phyloP scores from a whole-genome alignment of 1,284 basidiomycete species.

The Thecaphora thlaspeos region DNA sequence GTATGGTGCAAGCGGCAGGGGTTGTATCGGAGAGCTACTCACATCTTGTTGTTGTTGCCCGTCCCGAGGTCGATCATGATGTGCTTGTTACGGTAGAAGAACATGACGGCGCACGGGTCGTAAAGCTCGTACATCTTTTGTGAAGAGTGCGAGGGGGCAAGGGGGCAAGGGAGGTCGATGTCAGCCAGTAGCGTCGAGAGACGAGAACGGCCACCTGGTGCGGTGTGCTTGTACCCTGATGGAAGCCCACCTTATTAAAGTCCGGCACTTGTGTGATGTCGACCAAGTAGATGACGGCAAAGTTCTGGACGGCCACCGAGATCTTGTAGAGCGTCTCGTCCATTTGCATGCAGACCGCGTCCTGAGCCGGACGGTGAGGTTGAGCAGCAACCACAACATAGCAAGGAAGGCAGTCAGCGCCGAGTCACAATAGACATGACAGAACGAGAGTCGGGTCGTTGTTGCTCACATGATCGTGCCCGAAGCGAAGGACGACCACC shows the following conservation, averaged over 20 bases:
- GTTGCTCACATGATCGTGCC: conserved; percentile 69
- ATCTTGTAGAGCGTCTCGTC: conserved; percentile 93
- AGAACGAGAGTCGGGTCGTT: too few species aligned
- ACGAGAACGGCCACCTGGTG: too few species aligned
- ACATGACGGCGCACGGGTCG: conserved; percentile 44
- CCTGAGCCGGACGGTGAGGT: conserved; percentile 53
- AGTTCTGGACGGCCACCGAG: conserved; percentile 95
- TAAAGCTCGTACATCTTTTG: conserved; percentile 62
- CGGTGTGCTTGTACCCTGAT: too few species aligned
- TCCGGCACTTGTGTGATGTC: conserved; percentile 98
- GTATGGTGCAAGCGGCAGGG: background rate
- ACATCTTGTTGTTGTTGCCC: conserved; percentile 98
- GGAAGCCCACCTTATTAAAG: conserved; percentile 70
- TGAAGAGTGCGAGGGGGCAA: background rate
- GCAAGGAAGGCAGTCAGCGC: too few species aligned
- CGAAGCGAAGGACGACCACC: conserved; percentile 91
- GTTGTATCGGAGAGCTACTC: conserved; percentile 7
- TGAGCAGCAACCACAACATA: background rate
- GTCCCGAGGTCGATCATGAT: conserved; percentile 99
- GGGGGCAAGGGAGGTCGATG: too few species aligned
- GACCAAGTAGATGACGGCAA: conserved; percentile 90
- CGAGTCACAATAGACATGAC: too few species aligned
- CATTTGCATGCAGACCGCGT: conserved; percentile 96
- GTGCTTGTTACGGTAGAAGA: conserved; percentile 76
- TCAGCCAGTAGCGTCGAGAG: too few species aligned